These are phyloP conservation scores for Reticulomyxa filosa DNA, from an alignment of 78 protist species.

Conservation along the genomic window DNA sequence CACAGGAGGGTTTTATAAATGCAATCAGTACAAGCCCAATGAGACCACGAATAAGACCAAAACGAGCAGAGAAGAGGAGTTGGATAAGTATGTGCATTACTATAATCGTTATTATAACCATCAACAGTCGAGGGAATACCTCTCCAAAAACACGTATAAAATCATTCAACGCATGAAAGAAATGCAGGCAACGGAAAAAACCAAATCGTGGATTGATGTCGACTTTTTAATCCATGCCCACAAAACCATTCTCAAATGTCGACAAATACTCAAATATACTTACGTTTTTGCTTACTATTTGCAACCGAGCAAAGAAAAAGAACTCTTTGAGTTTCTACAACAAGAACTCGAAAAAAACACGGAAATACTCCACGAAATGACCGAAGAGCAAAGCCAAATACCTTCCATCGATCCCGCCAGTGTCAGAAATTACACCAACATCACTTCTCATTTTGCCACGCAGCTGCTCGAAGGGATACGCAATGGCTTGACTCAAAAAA, in stretches of 20 bases:
- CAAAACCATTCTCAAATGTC: conserved; percentile 5
- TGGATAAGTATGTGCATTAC: conserved; percentile 36
- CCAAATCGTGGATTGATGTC: not conserved
- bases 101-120: conserved; percentile 38
- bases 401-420: too few species aligned
- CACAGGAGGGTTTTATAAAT: conserved; percentile 35
- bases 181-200: not conserved
- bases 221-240: not conserved
- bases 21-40: conserved; percentile 34
- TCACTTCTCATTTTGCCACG: too few species aligned
- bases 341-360: conserved; percentile 25
- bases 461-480: too few species aligned
- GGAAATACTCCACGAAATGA: conserved; percentile 15
- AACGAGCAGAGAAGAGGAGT: not conserved
- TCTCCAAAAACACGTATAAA: not conserved
- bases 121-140: conserved; percentile 10
- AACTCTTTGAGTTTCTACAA: conserved; percentile 41
- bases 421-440: too few species aligned
- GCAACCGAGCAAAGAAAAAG: conserved; percentile 2
- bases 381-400: conserved; percentile 28
- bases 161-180: conserved; percentile 15
- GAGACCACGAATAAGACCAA: not conserved
- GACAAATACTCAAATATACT: conserved; percentile 34
- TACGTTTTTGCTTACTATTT: conserved; percentile 42
- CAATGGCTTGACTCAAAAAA: too few species aligned